Conservation (phyloP, 208 protist species). For the Leishmania tropica region DNA sequence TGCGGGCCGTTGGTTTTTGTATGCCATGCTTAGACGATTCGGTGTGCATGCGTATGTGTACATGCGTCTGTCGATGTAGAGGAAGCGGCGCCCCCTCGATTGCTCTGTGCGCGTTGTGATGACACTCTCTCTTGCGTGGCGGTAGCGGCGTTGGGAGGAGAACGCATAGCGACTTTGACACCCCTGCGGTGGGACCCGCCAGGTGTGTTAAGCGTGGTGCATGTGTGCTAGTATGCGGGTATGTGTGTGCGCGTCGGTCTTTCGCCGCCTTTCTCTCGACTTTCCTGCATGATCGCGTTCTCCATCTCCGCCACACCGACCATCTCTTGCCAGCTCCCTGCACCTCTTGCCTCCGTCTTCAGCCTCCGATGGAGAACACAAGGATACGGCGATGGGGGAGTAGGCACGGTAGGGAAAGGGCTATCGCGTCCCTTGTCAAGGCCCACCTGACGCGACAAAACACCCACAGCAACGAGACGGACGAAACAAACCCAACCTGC, state of each 20-base stretch:
- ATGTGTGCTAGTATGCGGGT: neutral
- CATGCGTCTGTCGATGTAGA: neutral
- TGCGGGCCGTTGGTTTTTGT: neutral
- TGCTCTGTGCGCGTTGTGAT: neutral
- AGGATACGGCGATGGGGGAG: neutral
- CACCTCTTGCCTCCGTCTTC: neutral
- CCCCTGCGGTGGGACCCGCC: neutral
- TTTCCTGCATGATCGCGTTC: neutral
- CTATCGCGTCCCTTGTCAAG: neutral
- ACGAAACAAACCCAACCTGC: neutral
- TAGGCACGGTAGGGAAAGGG: neutral
- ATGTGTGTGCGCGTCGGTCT: neutral
- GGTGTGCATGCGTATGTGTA: neutral
- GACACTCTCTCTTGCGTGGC: neutral
- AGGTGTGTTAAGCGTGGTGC: neutral
- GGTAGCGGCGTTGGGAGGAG: neutral
- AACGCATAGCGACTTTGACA: neutral
- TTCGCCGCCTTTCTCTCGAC: neutral
- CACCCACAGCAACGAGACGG: neutral
- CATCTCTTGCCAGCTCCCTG: neutral
- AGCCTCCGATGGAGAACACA: neutral
- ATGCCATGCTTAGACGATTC: neutral
- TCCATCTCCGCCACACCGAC: neutral
- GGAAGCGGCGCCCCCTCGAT: neutral
- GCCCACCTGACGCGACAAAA: neutral